Conservation (phyloP, 352 stramenopile species). For the Phytophthora vignae region DNA sequence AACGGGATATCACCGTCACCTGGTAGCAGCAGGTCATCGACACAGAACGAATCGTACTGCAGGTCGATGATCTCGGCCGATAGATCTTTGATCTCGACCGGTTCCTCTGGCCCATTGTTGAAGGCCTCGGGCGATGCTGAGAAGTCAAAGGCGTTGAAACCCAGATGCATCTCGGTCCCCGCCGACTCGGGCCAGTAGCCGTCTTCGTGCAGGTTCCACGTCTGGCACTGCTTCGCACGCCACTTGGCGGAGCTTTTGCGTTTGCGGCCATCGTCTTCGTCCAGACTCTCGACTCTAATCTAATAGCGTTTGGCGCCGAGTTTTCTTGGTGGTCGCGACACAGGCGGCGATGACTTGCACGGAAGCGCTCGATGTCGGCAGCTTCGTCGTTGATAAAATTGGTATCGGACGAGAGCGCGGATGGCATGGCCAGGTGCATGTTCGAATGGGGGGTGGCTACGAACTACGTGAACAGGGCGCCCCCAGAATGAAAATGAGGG, state of each 20-base stretch:
- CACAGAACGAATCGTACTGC: neutral
- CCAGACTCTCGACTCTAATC: slow-evolving; percentile 13
- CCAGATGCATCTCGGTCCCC: slow-evolving; percentile 25
- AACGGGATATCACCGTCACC: neutral
- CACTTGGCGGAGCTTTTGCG: slow-evolving; percentile 44
- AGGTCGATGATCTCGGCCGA: slow-evolving; percentile 1
- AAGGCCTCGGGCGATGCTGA: slow-evolving; percentile 42
- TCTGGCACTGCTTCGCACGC: slow-evolving; percentile 21
- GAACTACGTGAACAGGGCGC: neutral
- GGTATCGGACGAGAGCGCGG: neutral
- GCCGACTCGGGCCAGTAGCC: slow-evolving; percentile 27
- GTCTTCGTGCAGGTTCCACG: slow-evolving; percentile 25
- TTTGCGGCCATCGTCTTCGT: slow-evolving; percentile 35
- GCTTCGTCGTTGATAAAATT: neutral
- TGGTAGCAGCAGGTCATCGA: neutral
- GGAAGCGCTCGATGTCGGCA: slow-evolving; percentile 52
- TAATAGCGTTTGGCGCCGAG: neutral
- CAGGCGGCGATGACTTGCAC: slow-evolving; percentile 43
- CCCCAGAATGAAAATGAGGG: neutral
- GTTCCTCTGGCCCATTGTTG: slow-evolving; percentile 11
- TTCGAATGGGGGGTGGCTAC: too few species aligned
- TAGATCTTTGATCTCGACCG: neutral
- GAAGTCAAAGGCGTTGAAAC: slow-evolving; percentile 51
- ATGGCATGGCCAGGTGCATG: neutral
- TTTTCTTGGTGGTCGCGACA: slow-evolving; percentile 27